These are phyloP conservation scores for Botrytis aclada DNA, from an alignment of 2,329 filamentous ascomycete genomes.

Conservation along the genomic window DNA sequence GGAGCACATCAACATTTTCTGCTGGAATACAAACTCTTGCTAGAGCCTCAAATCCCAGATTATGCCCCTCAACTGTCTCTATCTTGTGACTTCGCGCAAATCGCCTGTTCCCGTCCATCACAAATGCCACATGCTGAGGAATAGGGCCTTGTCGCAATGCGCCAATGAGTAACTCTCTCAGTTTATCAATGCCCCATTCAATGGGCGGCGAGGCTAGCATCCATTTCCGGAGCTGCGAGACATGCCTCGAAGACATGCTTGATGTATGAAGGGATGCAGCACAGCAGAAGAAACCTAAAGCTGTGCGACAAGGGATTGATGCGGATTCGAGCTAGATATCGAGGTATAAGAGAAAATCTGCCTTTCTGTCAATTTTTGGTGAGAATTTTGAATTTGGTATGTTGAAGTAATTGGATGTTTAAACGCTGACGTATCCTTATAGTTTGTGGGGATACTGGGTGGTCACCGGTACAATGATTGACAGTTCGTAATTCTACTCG, in stretches of 20 bases:
- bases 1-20: not conserved
- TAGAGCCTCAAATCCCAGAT: slow-evolving; percentile 90
- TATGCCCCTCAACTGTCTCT: slow-evolving; percentile 94
- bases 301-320: slow-evolving; percentile 6
- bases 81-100: slow-evolving; percentile 89
- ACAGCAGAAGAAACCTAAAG: not conserved
- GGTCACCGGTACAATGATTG: not conserved
- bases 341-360: not conserved
- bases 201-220: slow-evolving; percentile 83
- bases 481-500: not conserved
- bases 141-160: slow-evolving; percentile 87
- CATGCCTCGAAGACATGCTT: slow-evolving; percentile 50
- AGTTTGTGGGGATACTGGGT: not conserved
- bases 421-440: slow-evolving; percentile 10
- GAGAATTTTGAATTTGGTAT: not conserved
- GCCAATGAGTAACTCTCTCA: slow-evolving; percentile 83
- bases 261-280: not conserved
- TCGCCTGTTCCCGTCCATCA: slow-evolving; percentile 97
- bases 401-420: not conserved
- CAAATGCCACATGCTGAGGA: slow-evolving; percentile 95
- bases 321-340: not conserved
- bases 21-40: slow-evolving; percentile 60
- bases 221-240: slow-evolving; percentile 67
- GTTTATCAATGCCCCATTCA: slow-evolving; percentile 78
- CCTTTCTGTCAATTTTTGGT: too few relatives aligned